A percentile compares a stretch with the other conserved stretches of the same genome.
These are phyloP conservation scores for Chrysanthemum seticuspe DNA, from an alignment of 129 eudicot genomes.

Conservation along the genomic window DNA sequence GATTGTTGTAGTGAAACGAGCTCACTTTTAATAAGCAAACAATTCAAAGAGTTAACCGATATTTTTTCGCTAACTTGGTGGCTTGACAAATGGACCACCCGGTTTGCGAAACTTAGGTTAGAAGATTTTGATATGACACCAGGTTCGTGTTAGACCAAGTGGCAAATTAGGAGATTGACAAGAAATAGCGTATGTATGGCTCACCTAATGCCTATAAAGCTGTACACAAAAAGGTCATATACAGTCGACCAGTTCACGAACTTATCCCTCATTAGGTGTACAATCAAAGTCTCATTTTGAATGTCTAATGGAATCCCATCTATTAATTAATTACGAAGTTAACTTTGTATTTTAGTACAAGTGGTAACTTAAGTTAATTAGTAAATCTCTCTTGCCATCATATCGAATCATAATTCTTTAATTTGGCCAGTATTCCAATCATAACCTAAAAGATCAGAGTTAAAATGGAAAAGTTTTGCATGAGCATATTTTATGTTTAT, in stretches of 20 bases:
- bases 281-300: slow-evolving; percentile 11
- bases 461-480: too few species aligned
- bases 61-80: slow-evolving; percentile 2
- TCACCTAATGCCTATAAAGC: slow-evolving; percentile 34
- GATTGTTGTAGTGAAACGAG: too few species aligned
- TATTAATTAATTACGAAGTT: too few species aligned
- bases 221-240: slow-evolving; percentile 21
- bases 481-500: too few species aligned
- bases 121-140: slow-evolving; percentile 28
- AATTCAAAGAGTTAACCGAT: background rate
- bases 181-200: slow-evolving; percentile 27
- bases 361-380: too few species aligned
- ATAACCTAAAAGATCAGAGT: too few species aligned
- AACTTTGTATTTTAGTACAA: too few species aligned
- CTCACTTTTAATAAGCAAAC: background rate
- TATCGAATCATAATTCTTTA: too few species aligned
- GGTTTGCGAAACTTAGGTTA: slow-evolving; percentile 13
- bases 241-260: slow-evolving; percentile 28
- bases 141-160: slow-evolving; percentile 20
- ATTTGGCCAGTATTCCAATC: too few species aligned
- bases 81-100: slow-evolving; percentile 29
- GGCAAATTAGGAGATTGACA: slow-evolving; percentile 28
- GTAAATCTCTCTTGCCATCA: too few species aligned
- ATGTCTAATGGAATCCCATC: background rate
- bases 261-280: slow-evolving; percentile 17